Base-by-base conservation (phyloP, 2,329 filamentous ascomycete species). In the Colletotrichum filicis region DNA sequence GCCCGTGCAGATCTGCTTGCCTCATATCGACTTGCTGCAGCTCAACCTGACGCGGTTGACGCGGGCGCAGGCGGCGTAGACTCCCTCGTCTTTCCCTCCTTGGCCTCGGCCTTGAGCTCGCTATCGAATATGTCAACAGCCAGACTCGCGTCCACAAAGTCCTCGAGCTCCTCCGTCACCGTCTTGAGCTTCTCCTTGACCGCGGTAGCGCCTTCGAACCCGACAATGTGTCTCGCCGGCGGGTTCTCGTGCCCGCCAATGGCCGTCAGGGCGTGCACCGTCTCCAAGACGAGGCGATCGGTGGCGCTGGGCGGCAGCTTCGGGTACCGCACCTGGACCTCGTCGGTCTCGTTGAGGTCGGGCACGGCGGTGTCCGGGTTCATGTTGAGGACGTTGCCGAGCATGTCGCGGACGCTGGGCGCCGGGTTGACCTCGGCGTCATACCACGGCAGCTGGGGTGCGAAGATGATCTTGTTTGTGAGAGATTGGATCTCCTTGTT, bases 101-200 rank as follows among this genome's bases (percentile, higher is more conserved):
- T 84, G 3, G 86, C 88, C 78, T 90, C 88, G 2, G 82, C 83
- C 73, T 86, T 87, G 46, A 90, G 79, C 79, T 89, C 87, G 76
- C 84, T 89, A 55, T 90, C 88, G 73, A 89, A 90, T 32, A 95
- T 93, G 80, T 98, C 95, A 19, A 97, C 95, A 0, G 94, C 92
- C 76, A 93, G 88, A 78, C 95, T 98, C 30, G 95, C 93, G 78
- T 97, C 95, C 32, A 98, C 93, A 82, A 98, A 98, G 77, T 98
- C 97, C 82, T 98, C 97, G 69, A 98, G 85, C 84, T 98, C 97
- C 81, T 98, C 95, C 75, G 95, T 97, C 3, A 98, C 94, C 2
- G 95, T 98, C 85, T 97, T 98, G 68, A 99, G 85, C 84, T 98
- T 98, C 84, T 98, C 97, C 81, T 96, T 97, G 52, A 98, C 96